Percentiles rank a stretch among this genome's conserved stretches.
These are phyloP conservation scores for Dothistroma pini DNA, from an alignment of 2,329 filamentous ascomycete species.

Conservation along the genomic window DNA sequence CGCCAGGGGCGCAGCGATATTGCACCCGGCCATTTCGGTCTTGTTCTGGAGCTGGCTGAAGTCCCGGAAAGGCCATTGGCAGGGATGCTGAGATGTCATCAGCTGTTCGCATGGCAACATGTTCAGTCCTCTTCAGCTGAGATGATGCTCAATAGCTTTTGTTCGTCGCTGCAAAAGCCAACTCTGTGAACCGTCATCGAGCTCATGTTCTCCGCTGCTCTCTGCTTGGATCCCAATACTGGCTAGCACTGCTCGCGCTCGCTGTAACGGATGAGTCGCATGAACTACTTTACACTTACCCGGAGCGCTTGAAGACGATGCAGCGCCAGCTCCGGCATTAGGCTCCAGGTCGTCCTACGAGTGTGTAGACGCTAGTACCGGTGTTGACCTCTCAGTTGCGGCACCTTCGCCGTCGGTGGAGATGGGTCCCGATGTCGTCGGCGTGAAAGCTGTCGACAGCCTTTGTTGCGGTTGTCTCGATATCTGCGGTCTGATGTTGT, in stretches of 20 bases:
- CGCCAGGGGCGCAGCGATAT: no score
- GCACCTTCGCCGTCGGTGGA: slow-evolving; percentile 3
- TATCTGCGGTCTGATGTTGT: slow-evolving; percentile 22
- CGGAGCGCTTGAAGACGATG: not conserved
- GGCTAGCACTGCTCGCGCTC: not conserved
- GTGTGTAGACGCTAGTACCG: not conserved
- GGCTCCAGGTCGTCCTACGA: not conserved
- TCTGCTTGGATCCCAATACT: slow-evolving; percentile 8
- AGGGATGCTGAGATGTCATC: no score
- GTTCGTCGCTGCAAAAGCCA: no score
- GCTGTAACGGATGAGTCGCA: not conserved
- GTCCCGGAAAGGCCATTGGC: no score
- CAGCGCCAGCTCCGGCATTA: not conserved
- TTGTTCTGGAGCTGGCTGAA: no score
- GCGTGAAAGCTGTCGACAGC: slow-evolving; percentile 12
- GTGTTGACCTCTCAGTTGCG: not conserved
- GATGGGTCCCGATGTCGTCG: slow-evolving; percentile 1
- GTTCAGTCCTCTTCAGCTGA: no score
- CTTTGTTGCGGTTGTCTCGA: slow-evolving; percentile 39
- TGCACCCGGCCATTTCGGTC: no score
- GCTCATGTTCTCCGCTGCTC: slow-evolving; percentile 4
- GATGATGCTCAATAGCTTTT: no score
- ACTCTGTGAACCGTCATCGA: not conserved
- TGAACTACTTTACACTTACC: not conserved
- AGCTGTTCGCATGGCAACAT: no score